phyloP scores from a whole-genome alignment of 495 filamentous ascomycete genomes.

The Cetradonia linearis region DNA sequence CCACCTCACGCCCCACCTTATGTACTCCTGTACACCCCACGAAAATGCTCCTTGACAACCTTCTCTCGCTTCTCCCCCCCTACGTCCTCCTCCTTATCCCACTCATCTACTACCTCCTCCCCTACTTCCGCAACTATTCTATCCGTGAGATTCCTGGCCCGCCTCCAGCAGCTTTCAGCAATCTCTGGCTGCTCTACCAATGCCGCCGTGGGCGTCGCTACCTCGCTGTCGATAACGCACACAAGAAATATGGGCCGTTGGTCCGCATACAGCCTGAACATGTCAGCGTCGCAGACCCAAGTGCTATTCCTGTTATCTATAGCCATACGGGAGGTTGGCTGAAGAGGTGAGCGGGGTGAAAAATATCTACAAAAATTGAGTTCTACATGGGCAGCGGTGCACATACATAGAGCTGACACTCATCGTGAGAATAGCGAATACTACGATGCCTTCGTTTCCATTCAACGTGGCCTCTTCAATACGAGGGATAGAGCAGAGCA shows the following conservation, averaged over 20 bases:
- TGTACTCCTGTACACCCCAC: not conserved
- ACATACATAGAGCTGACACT: not conserved
- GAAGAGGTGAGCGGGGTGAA: conserved; percentile 45
- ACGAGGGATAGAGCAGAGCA: conserved; percentile 75
- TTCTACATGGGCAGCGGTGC: not conserved
- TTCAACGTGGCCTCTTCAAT: conserved; percentile 81
- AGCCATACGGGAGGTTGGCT: conserved; percentile 64
- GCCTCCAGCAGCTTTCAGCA: conserved; percentile 56
- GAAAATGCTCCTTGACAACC: conserved; percentile 27
- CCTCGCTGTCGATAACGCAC: conserved; percentile 55
- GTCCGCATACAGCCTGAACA: conserved; percentile 52
- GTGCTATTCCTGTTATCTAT: conserved; percentile 47
- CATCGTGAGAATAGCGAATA: conserved; percentile 47
- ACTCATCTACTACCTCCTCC: conserved; percentile 53
- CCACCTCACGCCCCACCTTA: not conserved
- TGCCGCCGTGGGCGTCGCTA: conserved; percentile 58
- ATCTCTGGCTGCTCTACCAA: conserved; percentile 67
- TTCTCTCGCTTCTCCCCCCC: conserved; percentile 47
- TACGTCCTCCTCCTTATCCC: conserved; percentile 46
- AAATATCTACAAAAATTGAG: not conserved
- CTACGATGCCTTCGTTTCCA: conserved; percentile 87
- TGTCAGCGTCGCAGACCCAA: conserved; percentile 49
- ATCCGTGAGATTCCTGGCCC: conserved; percentile 60
- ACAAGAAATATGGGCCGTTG: conserved; percentile 58
- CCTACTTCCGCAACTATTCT: conserved; percentile 56